A percentile compares a stretch with the other conserved stretches of the same genome.
These are phyloP conservation scores for Penicillium diatomitis DNA, from an alignment of 495 filamentous ascomycete species.

Conservation along the genomic window DNA sequence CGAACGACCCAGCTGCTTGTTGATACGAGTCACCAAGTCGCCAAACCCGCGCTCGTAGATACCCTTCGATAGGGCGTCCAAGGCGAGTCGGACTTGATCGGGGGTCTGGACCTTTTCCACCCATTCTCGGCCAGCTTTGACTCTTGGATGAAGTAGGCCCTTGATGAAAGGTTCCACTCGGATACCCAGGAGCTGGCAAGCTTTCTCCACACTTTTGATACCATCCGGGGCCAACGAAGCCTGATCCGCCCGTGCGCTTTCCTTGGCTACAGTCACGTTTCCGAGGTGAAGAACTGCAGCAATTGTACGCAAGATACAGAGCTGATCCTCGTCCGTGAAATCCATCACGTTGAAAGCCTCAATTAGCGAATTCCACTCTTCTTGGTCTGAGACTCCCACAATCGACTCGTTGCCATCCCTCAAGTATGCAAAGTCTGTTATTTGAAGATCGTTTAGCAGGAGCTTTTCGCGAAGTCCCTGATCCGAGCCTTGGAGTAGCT, in stretches of 20 bases:
- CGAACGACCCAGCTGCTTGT: conserved; percentile 77
- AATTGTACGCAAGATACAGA: conserved; percentile 73
- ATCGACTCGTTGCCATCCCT: conserved; percentile 85
- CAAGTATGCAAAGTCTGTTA: conserved; percentile 87
- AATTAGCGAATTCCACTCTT: conserved; percentile 82
- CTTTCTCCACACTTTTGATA: conserved; percentile 58
- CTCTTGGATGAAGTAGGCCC: conserved; percentile 80
- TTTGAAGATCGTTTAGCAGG: conserved; percentile 58
- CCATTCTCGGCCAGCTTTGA: conserved; percentile 95
- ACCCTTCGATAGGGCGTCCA: conserved; percentile 92
- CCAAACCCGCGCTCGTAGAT: conserved; percentile 96
- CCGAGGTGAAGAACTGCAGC: conserved; percentile 90
- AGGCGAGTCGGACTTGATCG: conserved; percentile 81
- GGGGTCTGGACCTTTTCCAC: conserved; percentile 96
- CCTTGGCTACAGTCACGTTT: conserved; percentile 80
- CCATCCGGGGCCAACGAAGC: conserved; percentile 70
- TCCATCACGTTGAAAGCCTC: conserved; percentile 95
- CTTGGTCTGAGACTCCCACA: conserved; percentile 77
- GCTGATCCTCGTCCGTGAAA: conserved; percentile 79
- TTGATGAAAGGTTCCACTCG: conserved; percentile 74
- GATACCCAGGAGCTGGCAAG: conserved; percentile 81
- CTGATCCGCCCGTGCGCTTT: conserved; percentile 84
- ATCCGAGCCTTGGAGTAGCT: conserved; percentile 80
- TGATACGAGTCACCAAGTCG: conserved; percentile 85
- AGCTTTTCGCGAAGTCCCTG: conserved; percentile 62